These are phyloP conservation scores for Trichomonas gallinae DNA, from an alignment of 208 protist genomes.

Conservation along the genomic window DNA sequence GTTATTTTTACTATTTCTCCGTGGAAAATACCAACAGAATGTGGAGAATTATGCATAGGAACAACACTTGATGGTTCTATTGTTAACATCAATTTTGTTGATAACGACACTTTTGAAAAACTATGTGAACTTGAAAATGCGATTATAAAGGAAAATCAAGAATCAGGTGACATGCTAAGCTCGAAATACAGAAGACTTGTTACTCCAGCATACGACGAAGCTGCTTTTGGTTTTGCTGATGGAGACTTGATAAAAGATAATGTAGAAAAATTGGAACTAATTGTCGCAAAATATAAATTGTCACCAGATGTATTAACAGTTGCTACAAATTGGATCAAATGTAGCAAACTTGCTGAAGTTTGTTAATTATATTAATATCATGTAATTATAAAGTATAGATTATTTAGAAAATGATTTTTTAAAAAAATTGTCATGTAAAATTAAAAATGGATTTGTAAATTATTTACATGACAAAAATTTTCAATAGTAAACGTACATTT, in stretches of 20 bases:
- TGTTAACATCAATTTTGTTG: background rate
- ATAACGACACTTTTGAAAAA: background rate
- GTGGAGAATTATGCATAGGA: background rate
- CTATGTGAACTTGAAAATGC: background rate
- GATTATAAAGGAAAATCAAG: background rate
- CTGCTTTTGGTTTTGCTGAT: background rate
- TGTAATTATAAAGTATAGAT: background rate
- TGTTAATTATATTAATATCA: background rate
- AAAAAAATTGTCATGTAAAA: too few species aligned
- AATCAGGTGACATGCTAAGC: background rate
- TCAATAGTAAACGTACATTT: background rate
- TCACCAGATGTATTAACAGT: background rate
- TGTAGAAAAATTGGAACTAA: background rate
- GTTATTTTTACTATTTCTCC: background rate
- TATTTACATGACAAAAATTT: background rate
- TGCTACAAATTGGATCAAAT: background rate
- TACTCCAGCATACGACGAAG: background rate
- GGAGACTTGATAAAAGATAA: background rate
- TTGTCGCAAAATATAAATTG: background rate
- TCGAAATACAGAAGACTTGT: background rate
- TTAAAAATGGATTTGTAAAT: too few species aligned
- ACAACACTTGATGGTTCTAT: background rate
- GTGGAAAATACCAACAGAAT: background rate
- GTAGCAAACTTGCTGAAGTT: background rate
- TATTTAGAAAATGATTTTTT: background rate